Base-by-base conservation (phyloP, 129 eudicot species). In the Pulicaria dysenterica region DNA sequence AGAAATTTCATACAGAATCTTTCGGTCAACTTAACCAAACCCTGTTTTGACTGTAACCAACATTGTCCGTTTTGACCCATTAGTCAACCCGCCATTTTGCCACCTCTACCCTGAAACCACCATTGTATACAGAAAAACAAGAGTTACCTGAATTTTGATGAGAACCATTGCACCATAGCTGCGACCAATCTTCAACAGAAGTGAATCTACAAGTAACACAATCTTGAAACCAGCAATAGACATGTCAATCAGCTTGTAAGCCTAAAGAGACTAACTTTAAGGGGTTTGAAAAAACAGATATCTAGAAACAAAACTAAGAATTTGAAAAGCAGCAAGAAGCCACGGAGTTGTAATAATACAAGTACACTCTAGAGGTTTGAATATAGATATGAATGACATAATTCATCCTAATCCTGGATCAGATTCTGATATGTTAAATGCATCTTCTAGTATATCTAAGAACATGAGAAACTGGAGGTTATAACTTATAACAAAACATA, bases 371-470 rank as follows among this genome's bases (percentile, higher is more conserved):
- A 44, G 3, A 59, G 16, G 48, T 34, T 44, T 40, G 5, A 55
- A 49, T 3, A 34, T 50, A 39, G 34, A 43, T 51, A 5, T 6
- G 44, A 14, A 58, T 24, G 4, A 58, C 8, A 58, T 34, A 46
- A 44, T n/a, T 36, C 66, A 58, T 44, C 58, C 58, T 15, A 72
- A 46, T 14, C 45, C 68, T 31, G 5, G 58, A 72, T 14, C n/a
- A 72, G 38, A 34, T 58, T 58, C 38, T 59, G 57, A 46, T 58
- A 14, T 47, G 5, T 9, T 34, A 11, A 67, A 67, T 14, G 5
- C 44, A 34, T 66, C 13, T 46, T 47, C 71, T 71, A 43, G 39
- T n/a, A 71, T 24, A 24, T 24, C 31, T 6, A 13, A 24, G 15
- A 50, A 17, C 49, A 37, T 15, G 9, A 2, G 50, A 15, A 67